Percentiles rank a stretch among this genome's conserved stretches.
These are phyloP conservation scores for Debaryomycetaceae sp. DNA, from an alignment of 1,139 yeast genomes.

Conservation along the genomic window DNA sequence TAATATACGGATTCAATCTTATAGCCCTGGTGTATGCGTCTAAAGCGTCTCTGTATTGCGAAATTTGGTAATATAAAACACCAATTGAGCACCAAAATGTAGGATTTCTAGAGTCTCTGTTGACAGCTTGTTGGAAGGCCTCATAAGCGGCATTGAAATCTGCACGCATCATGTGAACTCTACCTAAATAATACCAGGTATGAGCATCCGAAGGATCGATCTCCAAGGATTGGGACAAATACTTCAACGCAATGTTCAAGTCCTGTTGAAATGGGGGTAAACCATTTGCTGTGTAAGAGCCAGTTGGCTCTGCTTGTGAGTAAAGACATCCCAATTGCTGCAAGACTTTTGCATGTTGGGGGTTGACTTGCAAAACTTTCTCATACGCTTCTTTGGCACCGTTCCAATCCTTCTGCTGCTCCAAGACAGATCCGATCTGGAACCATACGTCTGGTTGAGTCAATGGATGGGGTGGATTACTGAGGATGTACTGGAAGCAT, in stretches of 20 bases:
- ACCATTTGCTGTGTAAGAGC: conserved; percentile 22
- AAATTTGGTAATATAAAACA: conserved; percentile 89
- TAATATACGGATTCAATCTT: conserved; percentile 88
- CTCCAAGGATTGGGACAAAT: conserved; percentile 82
- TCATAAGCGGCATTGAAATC: conserved; percentile 96
- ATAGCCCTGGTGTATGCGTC: conserved; percentile 98
- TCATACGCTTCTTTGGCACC: conserved; percentile 96
- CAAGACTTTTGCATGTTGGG: conserved; percentile 91
- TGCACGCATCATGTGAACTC: conserved; percentile 94
- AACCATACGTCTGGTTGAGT: conserved; percentile 98
- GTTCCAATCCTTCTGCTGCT: conserved; percentile 86
- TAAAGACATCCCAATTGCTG: conserved; percentile 95
- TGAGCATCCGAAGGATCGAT: conserved; percentile 91
- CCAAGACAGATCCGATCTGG: conserved; percentile 93
- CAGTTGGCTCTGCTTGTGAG: conserved; percentile 64
- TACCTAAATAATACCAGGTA: conserved; percentile 93
- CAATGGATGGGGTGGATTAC: conserved; percentile 91
- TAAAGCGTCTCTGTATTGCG: conserved; percentile 93
- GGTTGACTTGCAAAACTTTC: conserved; percentile 82
- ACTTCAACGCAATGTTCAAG: conserved; percentile 76
- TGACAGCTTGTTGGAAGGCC: conserved; percentile 98
- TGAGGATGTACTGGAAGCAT: conserved; percentile 87
- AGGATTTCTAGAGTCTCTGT: conserved; percentile 93
- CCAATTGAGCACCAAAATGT: conserved; percentile 99
- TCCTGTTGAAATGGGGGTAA: conserved; percentile 50